Percentiles rank a stretch among this genome's conserved stretches.
phyloP scores from a whole-genome alignment of 371 early-diverging fungal species.

The Zopfochytrium polystomum region DNA sequence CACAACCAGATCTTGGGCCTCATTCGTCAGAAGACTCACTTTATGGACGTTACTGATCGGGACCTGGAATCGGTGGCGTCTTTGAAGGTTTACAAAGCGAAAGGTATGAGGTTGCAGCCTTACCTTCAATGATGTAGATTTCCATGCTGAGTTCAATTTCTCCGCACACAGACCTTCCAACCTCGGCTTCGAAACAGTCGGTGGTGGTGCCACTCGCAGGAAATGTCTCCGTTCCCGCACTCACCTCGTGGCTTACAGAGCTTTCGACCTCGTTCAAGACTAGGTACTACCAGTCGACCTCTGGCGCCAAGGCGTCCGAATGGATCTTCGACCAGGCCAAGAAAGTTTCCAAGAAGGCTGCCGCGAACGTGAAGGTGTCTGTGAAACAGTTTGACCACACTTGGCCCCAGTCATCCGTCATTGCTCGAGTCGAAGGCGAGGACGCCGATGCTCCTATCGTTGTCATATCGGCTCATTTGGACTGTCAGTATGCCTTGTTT shows the following conservation, averaged over 20 bases:
- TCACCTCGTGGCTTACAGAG: constrained; percentile 60
- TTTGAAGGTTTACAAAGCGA: constrained; percentile 26
- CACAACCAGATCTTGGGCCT: constrained; percentile 68
- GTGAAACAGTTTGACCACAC: constrained; percentile 71
- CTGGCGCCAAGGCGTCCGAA: constrained; percentile 58
- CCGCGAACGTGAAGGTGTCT: constrained; percentile 51
- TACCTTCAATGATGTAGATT: too few species aligned
- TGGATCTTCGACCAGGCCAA: constrained; percentile 72
- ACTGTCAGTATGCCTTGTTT: constrained; percentile 63
- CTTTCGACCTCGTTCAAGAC: constrained; percentile 76
- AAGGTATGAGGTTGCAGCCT: constrained; percentile 10
- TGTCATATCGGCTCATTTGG: constrained; percentile 88
- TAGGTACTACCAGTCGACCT: constrained; percentile 68
- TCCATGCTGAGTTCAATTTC: too few species aligned
- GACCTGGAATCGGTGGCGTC: constrained; percentile 21
- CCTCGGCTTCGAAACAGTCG: too few species aligned
- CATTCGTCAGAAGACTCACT: constrained; percentile 61
- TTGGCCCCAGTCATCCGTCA: constrained; percentile 61
- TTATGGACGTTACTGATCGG: constrained; percentile 88
- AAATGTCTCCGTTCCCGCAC: constrained; percentile 58
- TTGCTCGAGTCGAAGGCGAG: constrained; percentile 57
- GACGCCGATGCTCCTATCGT: constrained; percentile 69
- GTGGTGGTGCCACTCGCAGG: constrained; percentile 58
- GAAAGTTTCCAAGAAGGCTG: constrained; percentile 3
- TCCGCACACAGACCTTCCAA: too few species aligned